Evolutionary conservation across 192 early-diverging fungal genomes (phyloP).

Genomic region (Backusella tuberculispora): DNA sequence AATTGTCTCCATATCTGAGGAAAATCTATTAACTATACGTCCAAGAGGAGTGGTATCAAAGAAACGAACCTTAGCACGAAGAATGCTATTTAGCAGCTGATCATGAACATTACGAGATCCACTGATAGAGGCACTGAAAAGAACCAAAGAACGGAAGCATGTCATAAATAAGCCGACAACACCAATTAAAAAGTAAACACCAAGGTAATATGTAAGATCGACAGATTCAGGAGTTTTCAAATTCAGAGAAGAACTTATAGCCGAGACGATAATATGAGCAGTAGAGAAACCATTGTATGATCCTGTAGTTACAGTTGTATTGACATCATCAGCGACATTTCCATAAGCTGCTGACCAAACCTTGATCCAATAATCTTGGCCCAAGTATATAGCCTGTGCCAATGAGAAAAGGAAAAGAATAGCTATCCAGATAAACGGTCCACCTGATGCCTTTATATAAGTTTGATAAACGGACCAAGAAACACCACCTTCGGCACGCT

Average conservation of each 20-base stretch:
- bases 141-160: conserved; percentile 44
- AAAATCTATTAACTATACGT: conserved; percentile 80
- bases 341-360: conserved; percentile 56
- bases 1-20: conserved; percentile 84
- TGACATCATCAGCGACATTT: not conserved
- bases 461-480: conserved; percentile 71
- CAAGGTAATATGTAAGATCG: conserved; percentile 64
- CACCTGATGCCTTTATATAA: conserved; percentile 75
- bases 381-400: conserved; percentile 42
- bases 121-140: conserved; percentile 51
- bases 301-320: not conserved
- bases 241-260: not conserved
- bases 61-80: conserved; percentile 80
- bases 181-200: conserved; percentile 65
- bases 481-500: conserved; percentile 82
- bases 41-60: conserved; percentile 92
- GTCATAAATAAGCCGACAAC: conserved; percentile 43
- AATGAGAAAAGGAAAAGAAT: conserved; percentile 51
- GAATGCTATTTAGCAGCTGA: conserved; percentile 57
- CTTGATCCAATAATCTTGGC: conserved; percentile 70
- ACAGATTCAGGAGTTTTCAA: conserved; percentile 22
- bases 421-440: conserved; percentile 65
- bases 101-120: conserved; percentile 66
- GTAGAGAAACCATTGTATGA: not conserved
- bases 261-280: not conserved